Evolutionary conservation across 1,139 yeast genomes (phyloP).

Genomic region (Scheffersomyces insectosa): DNA sequence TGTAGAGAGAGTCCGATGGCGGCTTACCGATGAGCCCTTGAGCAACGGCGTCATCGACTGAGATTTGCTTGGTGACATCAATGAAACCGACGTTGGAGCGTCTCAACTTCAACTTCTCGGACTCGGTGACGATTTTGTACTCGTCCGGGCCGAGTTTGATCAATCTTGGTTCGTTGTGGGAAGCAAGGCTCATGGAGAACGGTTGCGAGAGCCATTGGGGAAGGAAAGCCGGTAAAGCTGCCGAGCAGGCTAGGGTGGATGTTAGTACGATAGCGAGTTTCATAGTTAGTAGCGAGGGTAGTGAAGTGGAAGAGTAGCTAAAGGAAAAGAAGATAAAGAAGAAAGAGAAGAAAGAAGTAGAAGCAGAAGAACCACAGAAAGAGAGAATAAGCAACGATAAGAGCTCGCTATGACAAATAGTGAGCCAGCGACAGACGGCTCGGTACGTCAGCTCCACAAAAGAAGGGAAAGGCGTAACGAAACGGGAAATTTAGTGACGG

Average conservation of each 20-base stretch:
- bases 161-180: conserved; percentile 21
- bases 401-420: too few species aligned
- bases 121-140: conserved; percentile 50
- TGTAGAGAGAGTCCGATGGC: conserved; percentile 7
- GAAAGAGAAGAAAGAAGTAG: too few species aligned
- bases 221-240: conserved; percentile 10
- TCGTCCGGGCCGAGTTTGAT: conserved; percentile 42
- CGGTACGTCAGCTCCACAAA: too few species aligned
- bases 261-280: not conserved
- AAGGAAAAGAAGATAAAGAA: not conserved
- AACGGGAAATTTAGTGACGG: too few species aligned
- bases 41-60: conserved; percentile 34
- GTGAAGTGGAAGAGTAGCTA: not conserved
- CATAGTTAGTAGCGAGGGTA: not conserved
- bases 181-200: not conserved
- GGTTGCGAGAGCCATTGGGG: not conserved
- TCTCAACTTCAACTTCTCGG: conserved; percentile 54
- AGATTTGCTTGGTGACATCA: conserved; percentile 61
- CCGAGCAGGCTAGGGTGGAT: not conserved
- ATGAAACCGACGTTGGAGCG: conserved; percentile 61
- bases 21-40: conserved; percentile 26
- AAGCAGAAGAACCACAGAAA: too few species aligned
- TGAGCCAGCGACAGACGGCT: too few species aligned
- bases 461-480: too few species aligned
- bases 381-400: too few species aligned